These are phyloP conservation scores for Bifiguratus adelaidae DNA, from an alignment of 192 early-diverging fungal species.

Conservation along the genomic window DNA sequence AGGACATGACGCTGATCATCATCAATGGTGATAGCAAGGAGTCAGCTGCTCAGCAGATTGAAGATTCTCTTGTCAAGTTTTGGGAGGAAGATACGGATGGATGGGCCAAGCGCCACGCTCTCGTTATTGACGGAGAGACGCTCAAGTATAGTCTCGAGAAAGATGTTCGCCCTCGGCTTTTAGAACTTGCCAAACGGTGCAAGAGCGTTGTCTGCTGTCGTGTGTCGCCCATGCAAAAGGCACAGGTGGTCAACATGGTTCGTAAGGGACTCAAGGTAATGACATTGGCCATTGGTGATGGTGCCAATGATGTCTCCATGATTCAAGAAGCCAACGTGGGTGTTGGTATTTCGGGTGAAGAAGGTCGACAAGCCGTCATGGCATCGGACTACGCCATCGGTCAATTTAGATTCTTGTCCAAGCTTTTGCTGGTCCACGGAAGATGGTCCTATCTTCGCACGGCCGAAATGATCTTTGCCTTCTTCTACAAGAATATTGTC, in stretches of 20 bases:
- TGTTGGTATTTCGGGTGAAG: slow-evolving; percentile 88
- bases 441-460: slow-evolving; percentile 85
- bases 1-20: slow-evolving; percentile 76
- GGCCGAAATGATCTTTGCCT: slow-evolving; percentile 79
- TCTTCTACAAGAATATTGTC: slow-evolving; percentile 94
- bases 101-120: slow-evolving; percentile 33
- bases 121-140: slow-evolving; percentile 92
- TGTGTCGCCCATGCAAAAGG: slow-evolving; percentile 94
- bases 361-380: slow-evolving; percentile 91
- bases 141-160: slow-evolving; percentile 66
- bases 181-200: slow-evolving; percentile 71
- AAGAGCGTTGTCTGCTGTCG: slow-evolving; percentile 89
- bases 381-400: slow-evolving; percentile 88
- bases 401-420: slow-evolving; percentile 78
- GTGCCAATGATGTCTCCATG: slow-evolving; percentile 97
- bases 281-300: slow-evolving; percentile 91
- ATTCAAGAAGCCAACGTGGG: slow-evolving; percentile 97
- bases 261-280: slow-evolving; percentile 73
- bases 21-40: slow-evolving; percentile 48
- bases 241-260: slow-evolving; percentile 84
- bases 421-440: slow-evolving; percentile 85
- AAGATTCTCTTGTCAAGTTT: slow-evolving; percentile 53
- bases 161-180: slow-evolving; percentile 39
- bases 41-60: slow-evolving; percentile 51
- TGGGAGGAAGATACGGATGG: slow-evolving; percentile 20